Conservation (phyloP, 805 yeast genomes). For the Kodamaea sagamina region DNA sequence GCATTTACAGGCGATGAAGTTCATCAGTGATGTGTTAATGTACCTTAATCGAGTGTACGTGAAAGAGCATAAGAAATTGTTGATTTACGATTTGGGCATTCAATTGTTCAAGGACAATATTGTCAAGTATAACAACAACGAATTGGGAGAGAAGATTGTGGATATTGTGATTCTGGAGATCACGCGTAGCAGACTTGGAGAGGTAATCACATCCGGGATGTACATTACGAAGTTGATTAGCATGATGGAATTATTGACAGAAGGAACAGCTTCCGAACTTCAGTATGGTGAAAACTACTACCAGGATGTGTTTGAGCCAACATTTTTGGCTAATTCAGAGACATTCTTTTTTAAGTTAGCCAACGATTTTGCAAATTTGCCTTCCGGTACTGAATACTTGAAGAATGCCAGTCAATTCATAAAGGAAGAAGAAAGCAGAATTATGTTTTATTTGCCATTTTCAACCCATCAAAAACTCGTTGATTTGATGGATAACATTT, state of each 20-base stretch:
- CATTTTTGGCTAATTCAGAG: constrained; percentile 54
- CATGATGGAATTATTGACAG: constrained; percentile 71
- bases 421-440: constrained; percentile 61
- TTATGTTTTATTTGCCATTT: constrained; percentile 54
- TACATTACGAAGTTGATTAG: constrained; percentile 60
- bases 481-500: constrained; percentile 56
- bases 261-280: constrained; percentile 30
- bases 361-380: constrained; percentile 38
- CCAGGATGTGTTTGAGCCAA: constrained; percentile 64
- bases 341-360: constrained; percentile 55
- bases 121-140: constrained; percentile 49
- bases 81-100: constrained; percentile 74
- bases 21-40: constrained; percentile 82
- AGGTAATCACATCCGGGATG: constrained; percentile 52
- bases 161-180: constrained; percentile 56
- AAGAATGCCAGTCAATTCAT: constrained; percentile 53
- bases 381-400: constrained; percentile 56
- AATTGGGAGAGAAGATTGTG: constrained; percentile 54
- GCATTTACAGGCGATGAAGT: constrained; percentile 69
- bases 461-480: constrained; percentile 55
- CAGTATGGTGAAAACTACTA: constrained; percentile 61
- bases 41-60: constrained; percentile 85
- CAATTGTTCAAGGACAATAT: constrained; percentile 63
- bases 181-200: constrained; percentile 53
- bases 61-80: constrained; percentile 61